Evolutionary conservation across 78 protist species (phyloP), one percentile per base, ranked within the genome.

Genomic region (Ministeria vibrans): DNA sequence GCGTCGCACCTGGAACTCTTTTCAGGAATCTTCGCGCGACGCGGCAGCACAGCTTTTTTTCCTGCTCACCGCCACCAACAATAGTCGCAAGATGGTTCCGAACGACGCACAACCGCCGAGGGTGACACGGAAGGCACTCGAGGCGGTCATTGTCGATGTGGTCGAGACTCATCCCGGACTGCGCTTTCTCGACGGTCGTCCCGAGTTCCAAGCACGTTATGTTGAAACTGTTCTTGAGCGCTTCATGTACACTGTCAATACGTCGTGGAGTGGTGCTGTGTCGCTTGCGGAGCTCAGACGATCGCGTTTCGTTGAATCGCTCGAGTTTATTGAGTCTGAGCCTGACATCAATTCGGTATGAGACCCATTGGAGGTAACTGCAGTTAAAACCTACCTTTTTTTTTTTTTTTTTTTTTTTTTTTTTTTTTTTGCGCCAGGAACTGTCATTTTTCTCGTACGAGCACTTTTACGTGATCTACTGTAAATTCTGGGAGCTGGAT

Each of bases 401-500:
- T n/a, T n/a, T n/a, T n/a, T n/a, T n/a, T n/a, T n/a, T n/a, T n/a
- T n/a, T n/a, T n/a, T n/a, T n/a, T n/a, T n/a, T n/a, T n/a, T 28
- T 0, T 36, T 30, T 28, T 3, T 2, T 27, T 59, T 23, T 28
- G 28, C 13, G 55, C 28, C 66, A 82, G 84, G n/a, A 25, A 2
- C 43, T 51, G 28, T 11, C 44, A 11, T 41, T 63, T 90, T 95
- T 92, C 80, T 79, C 88, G 46, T 95, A 95, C 88, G 96, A 92
- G 91, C 94, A 95, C 81, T 95, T 95, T 80, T 95, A 92, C 87
- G 96, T 95, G 44, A 80, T 93, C 36, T 95, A 95, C 90, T 91
- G 95, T 87, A 89, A 87, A 80, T 95, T 93, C 86, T 95, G 98
- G 98, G 98, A 95, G 85, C 89, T 95, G 32, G 97, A 94, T 73